A percentile compares a stretch with the other conserved stretches of the same genome.
Conservation (phyloP, 2,329 filamentous ascomycete species). For the Amylocarpus encephaloides region DNA sequence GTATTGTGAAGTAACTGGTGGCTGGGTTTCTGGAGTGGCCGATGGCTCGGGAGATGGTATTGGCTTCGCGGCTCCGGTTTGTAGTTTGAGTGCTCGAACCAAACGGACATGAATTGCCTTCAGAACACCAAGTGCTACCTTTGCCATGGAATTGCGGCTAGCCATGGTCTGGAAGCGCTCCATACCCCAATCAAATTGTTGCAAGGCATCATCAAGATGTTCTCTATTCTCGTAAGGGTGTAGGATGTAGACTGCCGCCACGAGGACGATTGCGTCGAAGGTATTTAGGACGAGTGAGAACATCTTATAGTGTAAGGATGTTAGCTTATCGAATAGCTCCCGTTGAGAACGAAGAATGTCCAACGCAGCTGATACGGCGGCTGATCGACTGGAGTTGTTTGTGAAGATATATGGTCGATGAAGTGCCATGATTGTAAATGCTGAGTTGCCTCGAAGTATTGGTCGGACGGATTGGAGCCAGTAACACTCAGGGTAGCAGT, state of each 20-base stretch:
- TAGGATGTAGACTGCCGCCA: constrained; percentile 55
- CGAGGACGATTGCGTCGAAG: constrained; percentile 56
- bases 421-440: constrained; percentile 52
- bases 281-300: constrained; percentile 55
- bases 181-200: constrained; percentile 54
- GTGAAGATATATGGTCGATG: constrained; percentile 59
- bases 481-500: constrained; percentile 43
- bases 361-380: constrained; percentile 50
- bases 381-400: constrained; percentile 44
- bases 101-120: constrained; percentile 49
- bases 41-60: constrained; percentile 2
- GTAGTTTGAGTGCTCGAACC: constrained; percentile 36
- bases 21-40: constrained; percentile 6
- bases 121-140: constrained; percentile 48
- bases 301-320: constrained; percentile 46
- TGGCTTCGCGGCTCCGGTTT: neutral
- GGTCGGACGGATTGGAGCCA: constrained; percentile 47
- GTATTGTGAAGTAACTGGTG: neutral
- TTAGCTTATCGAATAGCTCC: constrained; percentile 42
- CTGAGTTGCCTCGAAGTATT: constrained; percentile 40
- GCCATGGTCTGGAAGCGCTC: constrained; percentile 53
- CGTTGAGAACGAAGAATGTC: constrained; percentile 50
- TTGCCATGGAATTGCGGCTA: constrained; percentile 46
- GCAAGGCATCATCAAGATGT: constrained; percentile 40
- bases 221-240: constrained; percentile 51